Evolutionary conservation across 2,329 filamentous ascomycete genomes (phyloP), one percentile per base, ranked within the genome.

Genomic region (Colletotrichum aenigma): DNA sequence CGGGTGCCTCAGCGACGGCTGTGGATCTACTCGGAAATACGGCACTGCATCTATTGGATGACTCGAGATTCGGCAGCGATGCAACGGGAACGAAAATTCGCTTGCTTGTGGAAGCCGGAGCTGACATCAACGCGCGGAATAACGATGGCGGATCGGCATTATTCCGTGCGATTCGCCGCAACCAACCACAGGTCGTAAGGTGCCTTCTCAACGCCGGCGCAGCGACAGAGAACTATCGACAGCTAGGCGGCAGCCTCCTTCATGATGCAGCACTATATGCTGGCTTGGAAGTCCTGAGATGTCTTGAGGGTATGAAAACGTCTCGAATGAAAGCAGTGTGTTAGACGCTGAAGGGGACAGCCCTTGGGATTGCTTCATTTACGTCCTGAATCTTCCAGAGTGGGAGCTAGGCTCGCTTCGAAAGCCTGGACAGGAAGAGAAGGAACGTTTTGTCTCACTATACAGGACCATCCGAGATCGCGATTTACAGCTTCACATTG

Each of bases 141-240:
- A 1, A 1, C 2, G 0, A 0, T 1, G 68, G 60, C 2, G 6
- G 2, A 2, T 28, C 60, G 2, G 38, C 71, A 12, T 34, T 74
- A 2, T 7, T n/a, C 1, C 1, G 7, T 5, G 24, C 71, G 7
- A 4, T 71, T 24, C 8, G 9, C 1, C 12, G 6, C 4, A n/a
- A 16, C 13, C 24, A 43, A 2, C 13, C 6, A 6, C 26, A 24
- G 3, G 9, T 21, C 1, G 15, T 65, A 1, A 13, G 64, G 1
- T 38, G 24, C 60, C 28, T 74, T 7, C 26, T 71, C 1, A 60
- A 71, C 4, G 48, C 30, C 26, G 68, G 61, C 15, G 67, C 71
- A 2, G 18, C 10, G 1, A 60, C 18, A 18, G 3, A 3, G 0
- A 6, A 18, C 3, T 4, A 12, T 4, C 0, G 3, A 7, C 7